A percentile compares a stretch with the other conserved stretches of the same genome.
These are phyloP conservation scores for Athelia sp. DNA, from an alignment of 1,284 basidiomycete genomes.

Conservation along the genomic window DNA sequence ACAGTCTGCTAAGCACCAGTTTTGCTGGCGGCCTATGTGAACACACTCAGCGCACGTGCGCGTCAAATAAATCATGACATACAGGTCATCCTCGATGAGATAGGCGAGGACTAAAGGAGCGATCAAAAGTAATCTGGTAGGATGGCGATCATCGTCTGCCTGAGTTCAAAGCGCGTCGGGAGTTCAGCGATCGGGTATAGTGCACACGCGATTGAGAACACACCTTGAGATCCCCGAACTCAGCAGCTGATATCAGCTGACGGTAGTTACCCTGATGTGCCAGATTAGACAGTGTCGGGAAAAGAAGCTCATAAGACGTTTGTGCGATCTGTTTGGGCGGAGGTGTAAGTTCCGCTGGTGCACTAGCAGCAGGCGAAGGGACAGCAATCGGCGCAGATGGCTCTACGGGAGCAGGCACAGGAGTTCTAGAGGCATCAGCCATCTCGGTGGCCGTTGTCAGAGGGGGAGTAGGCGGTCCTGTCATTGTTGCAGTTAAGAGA, in stretches of 20 bases:
- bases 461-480: conserved; percentile 55
- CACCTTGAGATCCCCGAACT: conserved; percentile 48
- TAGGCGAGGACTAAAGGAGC: conserved; percentile 58
- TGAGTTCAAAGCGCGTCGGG: conserved; percentile 14
- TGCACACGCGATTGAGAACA: conserved; percentile 15
- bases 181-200: not conserved
- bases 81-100: conserved; percentile 57
- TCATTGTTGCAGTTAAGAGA: conserved; percentile 28
- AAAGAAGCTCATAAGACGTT: conserved; percentile 33
- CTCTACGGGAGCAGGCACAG: conserved; percentile 9
- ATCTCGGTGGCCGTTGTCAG: conserved; percentile 50
- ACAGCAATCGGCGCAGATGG: conserved; percentile 5
- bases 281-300: conserved; percentile 39
- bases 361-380: conserved; percentile 2
- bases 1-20: conserved; percentile 40
- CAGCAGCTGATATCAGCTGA: conserved; percentile 43
- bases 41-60: not conserved
- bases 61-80: conserved; percentile 13
- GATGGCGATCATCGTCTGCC: conserved; percentile 34
- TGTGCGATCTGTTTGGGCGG: conserved; percentile 10
- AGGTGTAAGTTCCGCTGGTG: conserved; percentile 5
- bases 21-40: conserved; percentile 49
- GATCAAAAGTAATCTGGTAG: conserved; percentile 43
- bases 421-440: conserved; percentile 33
- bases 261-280: conserved; percentile 36